Base-by-base conservation (phyloP, 768 basidiomycete species). In the Boletus patriciae region DNA sequence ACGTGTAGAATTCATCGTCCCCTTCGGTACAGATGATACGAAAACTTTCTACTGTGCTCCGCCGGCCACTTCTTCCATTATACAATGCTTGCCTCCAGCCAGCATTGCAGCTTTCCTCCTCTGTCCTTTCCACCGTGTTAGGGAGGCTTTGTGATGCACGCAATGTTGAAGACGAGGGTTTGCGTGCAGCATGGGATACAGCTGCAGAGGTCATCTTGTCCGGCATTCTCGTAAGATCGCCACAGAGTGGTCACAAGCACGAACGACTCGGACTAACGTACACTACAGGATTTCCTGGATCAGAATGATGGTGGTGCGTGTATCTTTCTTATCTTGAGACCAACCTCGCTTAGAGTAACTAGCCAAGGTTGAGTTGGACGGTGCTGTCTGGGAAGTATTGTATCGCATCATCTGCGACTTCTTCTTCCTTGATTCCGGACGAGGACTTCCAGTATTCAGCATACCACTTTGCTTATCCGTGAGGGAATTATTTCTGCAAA, bases 131-230 rank as follows among this genome's bases (percentile, higher is more conserved):
- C 13, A 62, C 63, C 6, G 71, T 83, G 3, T 73, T 77, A 40
- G 71, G 73, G 19, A 79, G 76, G 50, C 60, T 80, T 23, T 55
- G 68, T 16, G 58, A 73, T n/a, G 59, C 68, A 33, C 44, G 67
- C 33, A 59, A 62, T 43, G 15, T 45, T 12, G 51, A 51, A 33
- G 62, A 73, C 44, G 58, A 63, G 25, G 60, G 50, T 10, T 55
- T 68, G 50, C 62, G 65, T 42, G 57, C 47, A 6, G 55, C 65
- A 3, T 86, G 84, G 83, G 81, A 83, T 66, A 58, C 54, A 13
- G 69, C 78, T 12, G 75, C 79, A 34, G 62, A 75, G 29, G 73
- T 78, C 11, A 57, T 85, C n/a, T 62, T 87, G 21, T 81, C 84
- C 5, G 83, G 85, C 4, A 58, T 83, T 34, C 64, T 83, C 57